These are phyloP conservation scores for Neoscytalidium dimidiatum DNA, from an alignment of 2,329 filamentous ascomycete species.

Conservation along the genomic window DNA sequence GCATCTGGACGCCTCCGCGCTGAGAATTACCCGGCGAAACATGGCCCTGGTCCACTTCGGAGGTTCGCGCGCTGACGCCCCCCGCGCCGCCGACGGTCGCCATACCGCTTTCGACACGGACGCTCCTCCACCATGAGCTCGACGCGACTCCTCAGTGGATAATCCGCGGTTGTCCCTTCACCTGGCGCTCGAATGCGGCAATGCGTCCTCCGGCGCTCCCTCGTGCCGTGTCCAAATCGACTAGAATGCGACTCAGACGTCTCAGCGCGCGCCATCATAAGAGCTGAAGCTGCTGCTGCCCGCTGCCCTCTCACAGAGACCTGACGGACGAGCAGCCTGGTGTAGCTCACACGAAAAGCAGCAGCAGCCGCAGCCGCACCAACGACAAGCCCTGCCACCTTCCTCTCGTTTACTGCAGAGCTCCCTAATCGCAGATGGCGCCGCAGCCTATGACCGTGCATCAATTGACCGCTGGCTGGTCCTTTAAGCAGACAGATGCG, in stretches of 20 bases:
- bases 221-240: constrained; percentile 24
- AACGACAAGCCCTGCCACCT: background rate
- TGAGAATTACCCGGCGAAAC: constrained; percentile 5
- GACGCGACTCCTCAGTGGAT: constrained; percentile 9
- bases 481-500: constrained; percentile 47
- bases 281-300: background rate
- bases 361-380: background rate
- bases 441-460: constrained; percentile 28
- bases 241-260: constrained; percentile 23
- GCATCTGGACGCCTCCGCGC: background rate
- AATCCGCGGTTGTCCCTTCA: background rate
- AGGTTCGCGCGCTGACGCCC: background rate
- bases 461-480: constrained; percentile 44
- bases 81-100: constrained; percentile 7
- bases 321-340: constrained; percentile 1
- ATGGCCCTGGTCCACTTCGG: constrained; percentile 2
- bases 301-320: background rate
- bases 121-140: constrained; percentile 8
- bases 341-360: background rate
- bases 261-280: constrained; percentile 20
- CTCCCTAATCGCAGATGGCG: constrained; percentile 5
- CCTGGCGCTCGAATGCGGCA: constrained; percentile 4
- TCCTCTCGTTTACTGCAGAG: constrained; percentile 5
- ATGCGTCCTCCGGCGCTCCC: constrained; percentile 11
- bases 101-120: constrained; percentile 20